phyloP scores from a whole-genome alignment of 176 grass and related monocot genomes.

The Aegilops longissima region DNA sequence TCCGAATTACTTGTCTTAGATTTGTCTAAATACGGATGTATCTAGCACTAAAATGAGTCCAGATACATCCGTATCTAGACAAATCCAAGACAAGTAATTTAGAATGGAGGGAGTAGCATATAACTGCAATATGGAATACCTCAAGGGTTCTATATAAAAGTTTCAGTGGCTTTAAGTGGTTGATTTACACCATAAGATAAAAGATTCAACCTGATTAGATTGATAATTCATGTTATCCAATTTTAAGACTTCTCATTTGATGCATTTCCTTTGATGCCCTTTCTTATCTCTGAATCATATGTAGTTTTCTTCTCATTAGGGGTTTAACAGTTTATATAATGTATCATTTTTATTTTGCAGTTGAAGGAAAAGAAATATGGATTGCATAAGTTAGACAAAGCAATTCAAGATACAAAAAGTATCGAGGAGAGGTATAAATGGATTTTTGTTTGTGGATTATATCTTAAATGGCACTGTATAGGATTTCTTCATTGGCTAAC shows the following conservation, averaged over 20 bases:
- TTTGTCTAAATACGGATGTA: too few relatives aligned
- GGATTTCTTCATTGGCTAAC: constrained; percentile 33
- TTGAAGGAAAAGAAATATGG: constrained; percentile 63
- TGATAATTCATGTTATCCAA: background rate
- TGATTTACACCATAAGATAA: background rate
- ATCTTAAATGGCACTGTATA: constrained; percentile 7
- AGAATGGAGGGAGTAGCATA: too few relatives aligned
- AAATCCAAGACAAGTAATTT: too few relatives aligned
- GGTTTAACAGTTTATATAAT: constrained; percentile 18
- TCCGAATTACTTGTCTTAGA: too few relatives aligned
- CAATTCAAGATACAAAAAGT: constrained; percentile 66
- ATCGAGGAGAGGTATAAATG: constrained; percentile 62
- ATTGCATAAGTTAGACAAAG: constrained; percentile 63
- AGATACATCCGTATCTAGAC: too few relatives aligned
- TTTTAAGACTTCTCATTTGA: background rate
- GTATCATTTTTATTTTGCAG: constrained; percentile 34
- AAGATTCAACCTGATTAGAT: background rate
- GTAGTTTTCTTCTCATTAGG: background rate
- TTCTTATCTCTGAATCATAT: background rate
- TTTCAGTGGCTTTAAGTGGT: background rate
- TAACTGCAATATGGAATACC: too few relatives aligned
- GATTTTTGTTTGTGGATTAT: constrained; percentile 13
- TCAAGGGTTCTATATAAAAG: background rate
- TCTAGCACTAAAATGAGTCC: too few relatives aligned
- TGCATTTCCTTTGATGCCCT: background rate